Conservation (phyloP, 176 grass and related monocot genomes). For the Tuctoria greenei region DNA sequence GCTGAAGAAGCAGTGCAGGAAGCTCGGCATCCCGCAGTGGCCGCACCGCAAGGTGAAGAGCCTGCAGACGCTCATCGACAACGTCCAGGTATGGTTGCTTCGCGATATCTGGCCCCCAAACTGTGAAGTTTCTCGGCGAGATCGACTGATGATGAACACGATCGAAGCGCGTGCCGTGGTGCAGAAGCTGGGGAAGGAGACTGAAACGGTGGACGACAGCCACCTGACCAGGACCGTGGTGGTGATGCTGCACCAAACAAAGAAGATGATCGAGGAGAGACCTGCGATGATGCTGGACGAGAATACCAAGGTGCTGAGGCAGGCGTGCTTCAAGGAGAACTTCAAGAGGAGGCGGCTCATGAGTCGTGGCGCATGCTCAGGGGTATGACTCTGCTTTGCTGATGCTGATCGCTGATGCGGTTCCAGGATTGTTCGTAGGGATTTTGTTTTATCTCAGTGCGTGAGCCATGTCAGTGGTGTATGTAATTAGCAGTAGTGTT, state of each 20-base stretch:
- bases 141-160: constrained; percentile 13
- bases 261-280: constrained; percentile 50
- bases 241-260: constrained; percentile 33
- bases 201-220: background rate
- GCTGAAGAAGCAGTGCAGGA: constrained; percentile 58
- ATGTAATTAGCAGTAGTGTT: background rate
- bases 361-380: background rate
- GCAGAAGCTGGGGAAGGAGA: constrained; percentile 24
- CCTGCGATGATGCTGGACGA: constrained; percentile 37
- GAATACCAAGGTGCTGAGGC: constrained; percentile 48
- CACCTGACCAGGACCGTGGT: background rate
- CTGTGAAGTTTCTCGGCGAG: background rate
- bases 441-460: background rate
- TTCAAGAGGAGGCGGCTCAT: constrained; percentile 37
- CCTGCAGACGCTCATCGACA: constrained; percentile 47
- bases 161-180: background rate
- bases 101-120: background rate
- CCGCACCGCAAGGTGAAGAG: constrained; percentile 65
- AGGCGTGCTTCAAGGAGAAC: constrained; percentile 63
- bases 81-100: constrained; percentile 44
- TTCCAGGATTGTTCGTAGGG: background rate
- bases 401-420: background rate
- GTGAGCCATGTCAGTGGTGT: background rate
- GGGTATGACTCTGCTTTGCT: constrained; percentile 10
- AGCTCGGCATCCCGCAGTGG: constrained; percentile 52